Conservation (phyloP, 495 filamentous ascomycete species). For the Talaromyces wortmannii region DNA sequence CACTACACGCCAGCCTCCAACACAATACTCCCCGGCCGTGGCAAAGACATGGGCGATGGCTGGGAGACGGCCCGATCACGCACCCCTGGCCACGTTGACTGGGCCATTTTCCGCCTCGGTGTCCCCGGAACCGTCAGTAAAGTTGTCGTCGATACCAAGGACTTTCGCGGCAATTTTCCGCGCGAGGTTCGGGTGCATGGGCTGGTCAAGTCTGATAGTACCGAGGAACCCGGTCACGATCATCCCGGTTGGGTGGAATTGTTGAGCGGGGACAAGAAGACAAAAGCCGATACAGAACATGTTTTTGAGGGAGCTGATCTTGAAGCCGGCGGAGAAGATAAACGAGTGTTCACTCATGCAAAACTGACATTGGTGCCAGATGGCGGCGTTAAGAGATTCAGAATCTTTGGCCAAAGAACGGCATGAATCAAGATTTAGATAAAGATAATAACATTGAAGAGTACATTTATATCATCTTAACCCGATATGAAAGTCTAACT, state of each 20-base stretch:
- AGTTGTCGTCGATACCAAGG: conserved; percentile 79
- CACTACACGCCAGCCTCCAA: conserved; percentile 84
- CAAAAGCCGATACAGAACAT: conserved; percentile 75
- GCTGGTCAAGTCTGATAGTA: conserved; percentile 48
- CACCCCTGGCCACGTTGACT: conserved; percentile 73
- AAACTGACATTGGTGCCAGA: conserved; percentile 91
- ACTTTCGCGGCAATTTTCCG: conserved; percentile 88
- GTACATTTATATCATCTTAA: too few species aligned
- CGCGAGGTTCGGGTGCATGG: conserved; percentile 57
- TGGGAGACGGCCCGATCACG: conserved; percentile 88
- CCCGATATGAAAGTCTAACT: too few species aligned
- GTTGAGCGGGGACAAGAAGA: conserved; percentile 58
- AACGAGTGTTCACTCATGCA: conserved; percentile 60
- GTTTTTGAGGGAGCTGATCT: conserved; percentile 46
- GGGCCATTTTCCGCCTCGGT: conserved; percentile 76
- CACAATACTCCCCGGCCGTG: conserved; percentile 75
- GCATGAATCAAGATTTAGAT: neutral
- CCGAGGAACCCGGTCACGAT: conserved; percentile 48
- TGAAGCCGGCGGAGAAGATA: conserved; percentile 24
- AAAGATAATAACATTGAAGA: neutral
- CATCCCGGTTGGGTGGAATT: conserved; percentile 65
- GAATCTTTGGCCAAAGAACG: conserved; percentile 66
- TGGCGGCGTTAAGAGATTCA: conserved; percentile 82
- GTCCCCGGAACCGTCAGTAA: conserved; percentile 61
- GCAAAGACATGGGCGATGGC: conserved; percentile 88